A percentile compares a stretch with the other conserved stretches of the same genome.
These are phyloP conservation scores for Vaccinium corymbosum DNA, from an alignment of 148 eudicot genomes.

Conservation along the genomic window DNA sequence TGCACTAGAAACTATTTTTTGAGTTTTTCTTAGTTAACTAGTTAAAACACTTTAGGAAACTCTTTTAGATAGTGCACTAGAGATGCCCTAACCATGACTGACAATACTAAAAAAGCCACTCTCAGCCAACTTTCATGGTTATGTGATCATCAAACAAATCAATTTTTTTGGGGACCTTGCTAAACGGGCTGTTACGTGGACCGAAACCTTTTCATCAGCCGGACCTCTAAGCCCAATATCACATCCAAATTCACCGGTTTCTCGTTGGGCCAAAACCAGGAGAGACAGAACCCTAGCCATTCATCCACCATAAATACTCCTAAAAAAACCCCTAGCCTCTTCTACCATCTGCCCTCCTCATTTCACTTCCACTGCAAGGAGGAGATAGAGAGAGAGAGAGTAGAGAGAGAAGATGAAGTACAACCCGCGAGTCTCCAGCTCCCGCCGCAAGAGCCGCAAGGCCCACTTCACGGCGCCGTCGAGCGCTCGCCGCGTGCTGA, in stretches of 20 bases:
- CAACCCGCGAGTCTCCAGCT: slow-evolving; percentile 61
- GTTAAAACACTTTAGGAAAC: too few relatives aligned
- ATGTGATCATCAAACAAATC: too few relatives aligned
- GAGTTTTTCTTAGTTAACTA: too few relatives aligned
- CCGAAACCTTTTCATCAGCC: too few relatives aligned
- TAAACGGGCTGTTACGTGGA: too few relatives aligned
- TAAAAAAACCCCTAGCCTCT: slow-evolving; percentile 21
- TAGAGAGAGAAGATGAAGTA: slow-evolving; percentile 49
- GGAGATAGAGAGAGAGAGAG: slow-evolving; percentile 19
- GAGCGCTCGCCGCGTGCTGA: slow-evolving; percentile 60
- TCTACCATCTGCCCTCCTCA: not conserved
- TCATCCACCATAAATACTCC: not conserved
- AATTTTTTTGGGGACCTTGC: too few relatives aligned
- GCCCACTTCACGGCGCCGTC: slow-evolving; percentile 79
- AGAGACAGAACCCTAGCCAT: not conserved
- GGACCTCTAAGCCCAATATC: not conserved
- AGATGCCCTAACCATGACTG: too few relatives aligned
- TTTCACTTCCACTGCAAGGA: not conserved
- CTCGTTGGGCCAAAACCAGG: not conserved
- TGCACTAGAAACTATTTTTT: too few relatives aligned
- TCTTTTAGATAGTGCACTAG: too few relatives aligned
- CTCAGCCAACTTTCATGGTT: too few relatives aligned
- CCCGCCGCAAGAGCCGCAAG: slow-evolving; percentile 63
- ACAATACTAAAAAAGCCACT: too few relatives aligned
- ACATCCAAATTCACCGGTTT: not conserved